Evolutionary conservation across 2,329 filamentous ascomycete species (phyloP), one percentile per base, ranked within the genome.

Genomic region (Byssothecium circinans): DNA sequence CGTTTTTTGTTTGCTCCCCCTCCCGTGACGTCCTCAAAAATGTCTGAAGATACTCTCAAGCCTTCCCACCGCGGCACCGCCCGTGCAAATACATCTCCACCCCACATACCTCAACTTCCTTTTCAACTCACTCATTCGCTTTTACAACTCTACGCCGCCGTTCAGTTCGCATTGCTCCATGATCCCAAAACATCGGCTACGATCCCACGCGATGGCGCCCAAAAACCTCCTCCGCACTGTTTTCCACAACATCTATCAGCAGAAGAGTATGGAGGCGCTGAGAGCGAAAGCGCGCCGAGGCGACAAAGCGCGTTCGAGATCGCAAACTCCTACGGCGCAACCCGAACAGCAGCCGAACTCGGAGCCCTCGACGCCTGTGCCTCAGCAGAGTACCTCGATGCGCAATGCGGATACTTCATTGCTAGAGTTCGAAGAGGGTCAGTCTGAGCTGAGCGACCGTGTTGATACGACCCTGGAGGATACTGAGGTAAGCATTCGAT

Each of bases 211-310:
- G 3, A 49, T 49, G 47, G 20, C 41, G 18, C 47, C 30, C 37
- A 49, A 45, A 42, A 30, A 42, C 23, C 32, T 49, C 8, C 41
- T 49, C 36, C 40, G 41, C 23, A 39, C 37, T 29, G 42, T 43
- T 22, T 45, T 49, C 33, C 47, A 35, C 32, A 45, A 45, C 33
- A 38, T 34, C 4, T 39, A 41, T 22, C 22, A 42, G 10, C 47
- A 43, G 32, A 49, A 45, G 38, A 45, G 41, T 8, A 25, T 43
- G 18, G 40, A 49, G 40, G 19, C 33, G 4, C 29, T 32, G 14
- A 32, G 12, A 32, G 29, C 14, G 29, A 14, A 8, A 32, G 14
- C 15, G 10, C 34, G 15, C 34, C 11, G 17, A 7, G n/a, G 5
- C 17, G 17, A 19, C 4, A 22, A 36, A 15, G 17, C 15, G 12